phyloP scores from a whole-genome alignment of 2,329 filamentous ascomycete genomes.

The Camillea tinctor region DNA sequence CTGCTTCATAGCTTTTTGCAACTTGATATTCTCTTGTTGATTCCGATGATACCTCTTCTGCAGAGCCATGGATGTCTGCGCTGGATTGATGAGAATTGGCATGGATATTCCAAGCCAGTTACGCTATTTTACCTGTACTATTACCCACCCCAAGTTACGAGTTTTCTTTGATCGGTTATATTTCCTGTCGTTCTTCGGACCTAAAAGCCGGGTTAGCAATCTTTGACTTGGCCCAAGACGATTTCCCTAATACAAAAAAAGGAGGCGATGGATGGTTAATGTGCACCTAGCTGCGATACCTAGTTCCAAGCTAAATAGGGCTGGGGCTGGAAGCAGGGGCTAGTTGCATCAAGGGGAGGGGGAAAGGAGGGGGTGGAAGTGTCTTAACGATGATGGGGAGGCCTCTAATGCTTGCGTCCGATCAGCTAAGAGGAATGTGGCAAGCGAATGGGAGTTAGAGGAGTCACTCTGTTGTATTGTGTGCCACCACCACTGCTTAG shows the following conservation, averaged over 20 bases:
- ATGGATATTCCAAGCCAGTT: slow-evolving; percentile 2
- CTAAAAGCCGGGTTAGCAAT: slow-evolving; percentile 14
- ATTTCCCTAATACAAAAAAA: slow-evolving; percentile 22
- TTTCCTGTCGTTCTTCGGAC: slow-evolving; percentile 13
- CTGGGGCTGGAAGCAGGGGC: slow-evolving; percentile 9
- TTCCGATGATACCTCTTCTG: slow-evolving; percentile 12
- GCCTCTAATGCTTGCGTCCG: slow-evolving; percentile 14
- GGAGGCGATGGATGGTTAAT: slow-evolving; percentile 5
- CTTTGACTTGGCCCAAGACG: slow-evolving; percentile 10
- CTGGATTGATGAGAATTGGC: not conserved
- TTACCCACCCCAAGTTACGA: slow-evolving; percentile 21
- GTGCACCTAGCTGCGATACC: slow-evolving; percentile 8
- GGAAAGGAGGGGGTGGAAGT: slow-evolving; percentile 10
- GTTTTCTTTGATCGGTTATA: slow-evolving; percentile 16
- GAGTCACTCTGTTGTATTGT: slow-evolving; percentile 2
- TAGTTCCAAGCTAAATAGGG: slow-evolving; percentile 7
- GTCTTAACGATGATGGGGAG: slow-evolving; percentile 14
- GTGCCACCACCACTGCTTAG: slow-evolving; percentile 13
- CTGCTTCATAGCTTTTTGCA: slow-evolving; percentile 16
- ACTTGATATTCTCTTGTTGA: not conserved
- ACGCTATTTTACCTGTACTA: slow-evolving; percentile 24
- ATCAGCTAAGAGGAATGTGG: slow-evolving; percentile 18
- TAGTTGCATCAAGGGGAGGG: slow-evolving; percentile 1
- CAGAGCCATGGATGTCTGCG: not conserved
- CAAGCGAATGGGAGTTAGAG: slow-evolving; percentile 24